phyloP scores from a whole-genome alignment of 2,329 filamentous ascomycete species.

The Calonectria pteridis region DNA sequence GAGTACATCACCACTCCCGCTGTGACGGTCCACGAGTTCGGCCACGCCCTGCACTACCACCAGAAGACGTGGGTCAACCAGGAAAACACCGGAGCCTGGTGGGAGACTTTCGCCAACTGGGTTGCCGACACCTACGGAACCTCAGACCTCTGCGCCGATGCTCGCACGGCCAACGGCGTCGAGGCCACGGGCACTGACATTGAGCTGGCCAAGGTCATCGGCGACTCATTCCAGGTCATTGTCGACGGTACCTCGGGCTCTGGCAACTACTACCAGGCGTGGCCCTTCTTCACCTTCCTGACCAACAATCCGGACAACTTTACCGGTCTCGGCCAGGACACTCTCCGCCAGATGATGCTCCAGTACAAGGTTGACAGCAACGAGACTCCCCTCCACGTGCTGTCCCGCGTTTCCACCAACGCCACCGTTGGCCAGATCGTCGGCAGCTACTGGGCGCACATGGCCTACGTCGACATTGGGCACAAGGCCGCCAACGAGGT shows the following conservation, averaged over 20 bases:
- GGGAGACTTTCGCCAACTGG: slow-evolving; percentile 64
- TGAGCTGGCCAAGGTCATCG: slow-evolving; percentile 59
- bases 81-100: slow-evolving; percentile 61
- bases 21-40: slow-evolving; percentile 64
- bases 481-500: slow-evolving; percentile 54
- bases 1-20: slow-evolving; percentile 53
- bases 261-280: slow-evolving; percentile 65
- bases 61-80: slow-evolving; percentile 60
- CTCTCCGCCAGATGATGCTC: slow-evolving; percentile 57
- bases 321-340: slow-evolving; percentile 54
- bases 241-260: slow-evolving; percentile 57
- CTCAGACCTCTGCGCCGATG: slow-evolving; percentile 55
- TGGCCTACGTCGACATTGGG: slow-evolving; percentile 65
- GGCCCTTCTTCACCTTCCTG: slow-evolving; percentile 63
- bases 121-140: slow-evolving; percentile 63
- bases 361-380: slow-evolving; percentile 59
- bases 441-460: slow-evolving; percentile 64
- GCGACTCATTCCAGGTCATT: slow-evolving; percentile 61
- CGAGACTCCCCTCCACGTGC: slow-evolving; percentile 62
- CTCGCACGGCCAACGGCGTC: slow-evolving; percentile 53
- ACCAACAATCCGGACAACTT: slow-evolving; percentile 61
- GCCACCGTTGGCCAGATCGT: slow-evolving; percentile 56
- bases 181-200: slow-evolving; percentile 53
- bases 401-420: slow-evolving; percentile 53
- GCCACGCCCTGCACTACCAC: slow-evolving; percentile 61